Conservation (phyloP, 2,329 filamentous ascomycete species). For the Penicillium rolfsii region DNA sequence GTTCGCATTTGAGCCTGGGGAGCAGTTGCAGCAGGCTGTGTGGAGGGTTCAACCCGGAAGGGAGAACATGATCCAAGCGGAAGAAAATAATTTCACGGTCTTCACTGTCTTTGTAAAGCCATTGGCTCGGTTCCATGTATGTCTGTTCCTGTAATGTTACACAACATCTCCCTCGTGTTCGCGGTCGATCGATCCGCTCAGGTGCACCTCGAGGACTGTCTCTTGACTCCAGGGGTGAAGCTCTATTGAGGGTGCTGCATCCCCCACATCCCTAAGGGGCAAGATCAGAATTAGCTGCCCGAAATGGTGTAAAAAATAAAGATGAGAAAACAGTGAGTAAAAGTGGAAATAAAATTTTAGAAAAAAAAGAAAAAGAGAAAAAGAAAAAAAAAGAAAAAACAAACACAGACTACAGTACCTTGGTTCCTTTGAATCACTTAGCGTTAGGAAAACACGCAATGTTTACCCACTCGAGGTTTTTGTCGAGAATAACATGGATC, state of each 20-base stretch:
- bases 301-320: neutral
- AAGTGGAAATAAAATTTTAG: neutral
- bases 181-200: slow-evolving; percentile 13
- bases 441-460: neutral
- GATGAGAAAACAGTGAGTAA: neutral
- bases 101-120: neutral
- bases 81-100: slow-evolving; percentile 10
- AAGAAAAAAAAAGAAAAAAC: neutral
- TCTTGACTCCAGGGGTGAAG: slow-evolving; percentile 20
- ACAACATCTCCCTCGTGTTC: slow-evolving; percentile 26
- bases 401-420: neutral
- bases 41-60: neutral
- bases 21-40: slow-evolving; percentile 1
- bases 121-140: slow-evolving; percentile 5
- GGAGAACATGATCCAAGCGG: neutral
- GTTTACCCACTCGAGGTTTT: neutral
- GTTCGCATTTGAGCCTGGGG: slow-evolving; percentile 5
- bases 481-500: neutral
- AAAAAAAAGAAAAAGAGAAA: neutral
- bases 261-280: slow-evolving; percentile 30
- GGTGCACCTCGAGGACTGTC: neutral
- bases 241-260: slow-evolving; percentile 22
- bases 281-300: slow-evolving; percentile 9
- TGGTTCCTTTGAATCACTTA: neutral
- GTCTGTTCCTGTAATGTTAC: slow-evolving; percentile 22